A percentile compares a stretch with the other conserved stretches of the same genome.
Conservation (phyloP, 495 filamentous ascomycete species). For the Aspergillus saccharolyticus region DNA sequence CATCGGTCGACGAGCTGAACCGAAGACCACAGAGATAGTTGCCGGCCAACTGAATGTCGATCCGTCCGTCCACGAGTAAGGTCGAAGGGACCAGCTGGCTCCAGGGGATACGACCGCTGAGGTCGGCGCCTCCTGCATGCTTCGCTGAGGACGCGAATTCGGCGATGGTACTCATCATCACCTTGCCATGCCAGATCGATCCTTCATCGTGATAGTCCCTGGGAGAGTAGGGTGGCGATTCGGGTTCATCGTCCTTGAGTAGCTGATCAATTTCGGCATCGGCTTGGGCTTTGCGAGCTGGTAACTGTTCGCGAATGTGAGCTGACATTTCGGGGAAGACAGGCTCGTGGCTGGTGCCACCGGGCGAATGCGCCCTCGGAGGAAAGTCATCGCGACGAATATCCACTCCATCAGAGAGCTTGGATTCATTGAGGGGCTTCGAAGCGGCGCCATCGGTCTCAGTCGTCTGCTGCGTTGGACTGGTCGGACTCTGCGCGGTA, state of each 20-base stretch:
- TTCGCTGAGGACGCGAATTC: conserved; percentile 72
- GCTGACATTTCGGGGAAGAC: conserved; percentile 42
- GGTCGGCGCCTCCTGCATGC: conserved; percentile 75
- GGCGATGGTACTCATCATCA: conserved; percentile 72
- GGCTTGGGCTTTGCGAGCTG: conserved; percentile 45
- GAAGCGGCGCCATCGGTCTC: conserved; percentile 23
- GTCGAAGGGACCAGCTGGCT: conserved; percentile 61
- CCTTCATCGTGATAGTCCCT: conserved; percentile 62
- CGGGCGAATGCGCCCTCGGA: conserved; percentile 28
- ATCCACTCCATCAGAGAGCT: conserved; percentile 17
- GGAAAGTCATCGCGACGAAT: conserved; percentile 22
- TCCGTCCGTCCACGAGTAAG: conserved; percentile 76
- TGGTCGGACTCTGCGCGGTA: conserved; percentile 30
- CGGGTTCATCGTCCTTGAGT: conserved; percentile 76
- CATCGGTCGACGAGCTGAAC: conserved; percentile 67
- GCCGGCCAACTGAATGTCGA: conserved; percentile 71
- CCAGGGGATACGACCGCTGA: conserved; percentile 56
- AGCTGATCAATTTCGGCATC: conserved; percentile 91
- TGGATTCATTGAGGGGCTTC: conserved; percentile 38
- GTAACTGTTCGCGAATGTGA: conserved; percentile 40
- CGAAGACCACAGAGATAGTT: conserved; percentile 82
- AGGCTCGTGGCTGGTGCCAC: conserved; percentile 34
- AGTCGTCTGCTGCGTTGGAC: conserved; percentile 22
- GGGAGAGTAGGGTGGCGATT: conserved; percentile 84
- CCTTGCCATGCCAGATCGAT: conserved; percentile 70